Evolutionary conservation across 768 basidiomycete genomes (phyloP).

Genomic region (Hygrophoropsis aurantiaca): DNA sequence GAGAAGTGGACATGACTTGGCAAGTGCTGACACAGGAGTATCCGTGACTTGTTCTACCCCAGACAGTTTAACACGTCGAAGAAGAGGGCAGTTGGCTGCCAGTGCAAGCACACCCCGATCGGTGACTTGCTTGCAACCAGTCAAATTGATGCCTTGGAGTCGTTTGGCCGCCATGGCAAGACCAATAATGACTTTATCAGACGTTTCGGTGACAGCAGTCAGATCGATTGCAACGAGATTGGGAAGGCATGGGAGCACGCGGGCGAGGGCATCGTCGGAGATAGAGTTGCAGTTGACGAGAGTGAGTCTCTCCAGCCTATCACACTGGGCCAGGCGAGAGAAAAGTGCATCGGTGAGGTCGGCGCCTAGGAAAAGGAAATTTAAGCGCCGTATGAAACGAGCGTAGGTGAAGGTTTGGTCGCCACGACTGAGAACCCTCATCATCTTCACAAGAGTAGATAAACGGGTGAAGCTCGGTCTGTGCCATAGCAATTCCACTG

Average conservation of each 20-base stretch:
- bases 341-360: constrained; percentile 77
- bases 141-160: constrained; percentile 90
- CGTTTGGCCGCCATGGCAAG: constrained; percentile 70
- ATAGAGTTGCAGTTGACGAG: constrained; percentile 77
- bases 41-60: constrained; percentile 78
- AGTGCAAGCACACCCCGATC: constrained; percentile 77
- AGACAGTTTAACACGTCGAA: constrained; percentile 89
- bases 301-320: constrained; percentile 84
- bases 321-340: constrained; percentile 67
- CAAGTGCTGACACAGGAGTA: constrained; percentile 69
- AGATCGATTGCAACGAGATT: constrained; percentile 86
- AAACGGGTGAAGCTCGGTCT: constrained; percentile 75
- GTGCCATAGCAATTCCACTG: constrained; percentile 94
- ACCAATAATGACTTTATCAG: constrained; percentile 69
- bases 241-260: constrained; percentile 68
- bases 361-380: constrained; percentile 72
- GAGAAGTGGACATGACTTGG: constrained; percentile 77
- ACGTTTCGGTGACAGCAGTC: constrained; percentile 65
- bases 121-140: constrained; percentile 77
- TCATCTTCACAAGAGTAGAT: constrained; percentile 75
- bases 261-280: constrained; percentile 59
- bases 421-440: constrained; percentile 59
- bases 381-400: constrained; percentile 85
- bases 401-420: constrained; percentile 86
- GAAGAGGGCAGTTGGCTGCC: constrained; percentile 68